These are phyloP conservation scores for Colletotrichum truncatum DNA, from an alignment of 2,329 filamentous ascomycete species.

Conservation along the genomic window DNA sequence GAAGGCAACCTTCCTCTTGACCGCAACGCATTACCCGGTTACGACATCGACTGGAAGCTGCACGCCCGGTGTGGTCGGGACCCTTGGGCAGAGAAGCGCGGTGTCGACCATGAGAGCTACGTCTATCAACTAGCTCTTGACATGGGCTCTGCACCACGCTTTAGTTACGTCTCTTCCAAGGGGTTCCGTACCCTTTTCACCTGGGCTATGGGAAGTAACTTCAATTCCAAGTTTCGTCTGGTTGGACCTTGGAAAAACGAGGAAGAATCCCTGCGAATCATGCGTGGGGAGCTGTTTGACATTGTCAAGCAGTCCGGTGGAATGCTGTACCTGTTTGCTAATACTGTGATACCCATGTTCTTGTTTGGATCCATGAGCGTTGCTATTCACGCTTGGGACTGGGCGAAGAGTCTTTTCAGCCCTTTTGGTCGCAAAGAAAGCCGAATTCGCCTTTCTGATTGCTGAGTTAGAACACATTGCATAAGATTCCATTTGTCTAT, in stretches of 20 bases:
- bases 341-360: constrained; percentile 46
- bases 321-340: constrained; percentile 46
- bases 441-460: constrained; percentile 7
- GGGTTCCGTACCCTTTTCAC: constrained; percentile 43
- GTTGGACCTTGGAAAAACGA: constrained; percentile 53
- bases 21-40: constrained; percentile 38
- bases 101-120: constrained; percentile 60
- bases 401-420: not conserved
- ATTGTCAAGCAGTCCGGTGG: constrained; percentile 49
- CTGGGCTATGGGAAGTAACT: constrained; percentile 59
- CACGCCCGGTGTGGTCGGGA: constrained; percentile 44
- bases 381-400: constrained; percentile 18
- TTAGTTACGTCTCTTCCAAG: constrained; percentile 42
- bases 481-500: not conserved
- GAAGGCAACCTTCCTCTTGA: constrained; percentile 2
- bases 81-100: constrained; percentile 45
- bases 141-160: constrained; percentile 52
- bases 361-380: constrained; percentile 48
- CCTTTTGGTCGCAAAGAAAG: not conserved
- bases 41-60: constrained; percentile 52
- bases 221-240: constrained; percentile 59
- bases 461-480: not conserved
- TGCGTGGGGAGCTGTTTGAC: constrained; percentile 51
- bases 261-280: constrained; percentile 44
- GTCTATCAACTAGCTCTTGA: constrained; percentile 59